phyloP scores from a whole-genome alignment of 768 basidiomycete species.

The Tricholoma matsutake region DNA sequence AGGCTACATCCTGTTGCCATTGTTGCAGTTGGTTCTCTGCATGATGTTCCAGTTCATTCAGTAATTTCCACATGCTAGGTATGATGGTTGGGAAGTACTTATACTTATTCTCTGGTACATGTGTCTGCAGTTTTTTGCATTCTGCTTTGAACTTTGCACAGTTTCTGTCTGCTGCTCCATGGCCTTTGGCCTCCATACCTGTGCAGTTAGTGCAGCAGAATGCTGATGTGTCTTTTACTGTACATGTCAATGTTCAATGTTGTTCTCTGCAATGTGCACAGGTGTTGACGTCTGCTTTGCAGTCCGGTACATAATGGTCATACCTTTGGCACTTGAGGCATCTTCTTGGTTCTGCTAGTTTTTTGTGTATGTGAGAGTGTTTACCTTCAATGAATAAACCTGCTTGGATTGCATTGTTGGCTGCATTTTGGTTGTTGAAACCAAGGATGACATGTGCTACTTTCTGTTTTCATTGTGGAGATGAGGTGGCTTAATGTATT shows the following conservation, averaged over 20 bases:
- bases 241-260: constrained; percentile 19
- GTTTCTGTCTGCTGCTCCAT: constrained; percentile 25
- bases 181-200: constrained; percentile 10
- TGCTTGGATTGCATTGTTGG: constrained; percentile 21
- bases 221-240: neutral
- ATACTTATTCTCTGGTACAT: too few species aligned
- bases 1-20: neutral
- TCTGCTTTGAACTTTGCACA: too few species aligned
- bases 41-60: neutral
- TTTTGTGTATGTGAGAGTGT: constrained; percentile 9
- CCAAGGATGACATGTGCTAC: constrained; percentile 16
- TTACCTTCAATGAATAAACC: constrained; percentile 17
- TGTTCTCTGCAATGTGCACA: constrained; percentile 15
- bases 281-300: constrained; percentile 2
- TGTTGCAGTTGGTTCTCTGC: neutral
- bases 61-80: constrained; percentile 6
- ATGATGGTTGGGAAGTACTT: constrained; percentile 12
- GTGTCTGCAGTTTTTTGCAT: too few species aligned
- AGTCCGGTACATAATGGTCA: constrained; percentile 13
- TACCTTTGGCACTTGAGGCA: constrained; percentile 4
- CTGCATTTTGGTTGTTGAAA: constrained; percentile 3
- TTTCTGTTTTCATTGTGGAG: constrained; percentile 14
- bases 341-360: constrained; percentile 4
- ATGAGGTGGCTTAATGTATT: constrained; percentile 19
- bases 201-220: constrained; percentile 24